Evolutionary conservation across 257 asterid genomes (phyloP).

Genomic region (Eustoma russellianum): DNA sequence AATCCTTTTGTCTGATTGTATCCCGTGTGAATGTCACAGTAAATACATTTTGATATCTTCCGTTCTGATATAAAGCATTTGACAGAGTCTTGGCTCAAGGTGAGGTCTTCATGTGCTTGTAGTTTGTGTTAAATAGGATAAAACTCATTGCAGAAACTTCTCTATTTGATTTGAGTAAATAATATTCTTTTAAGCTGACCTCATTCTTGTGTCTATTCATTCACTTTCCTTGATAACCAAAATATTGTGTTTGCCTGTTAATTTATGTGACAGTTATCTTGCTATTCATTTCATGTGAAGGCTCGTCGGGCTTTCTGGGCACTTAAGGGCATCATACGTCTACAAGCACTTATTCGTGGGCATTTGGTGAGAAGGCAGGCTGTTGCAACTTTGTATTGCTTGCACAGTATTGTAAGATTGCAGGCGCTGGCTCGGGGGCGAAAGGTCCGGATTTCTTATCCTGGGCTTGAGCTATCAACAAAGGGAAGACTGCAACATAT

Average conservation of each 20-base stretch:
- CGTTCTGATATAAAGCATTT: too few relatives aligned
- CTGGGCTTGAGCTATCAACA: constrained; percentile 17
- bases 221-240: constrained; percentile 1
- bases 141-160: neutral
- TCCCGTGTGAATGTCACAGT: too few relatives aligned
- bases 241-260: too few relatives aligned
- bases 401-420: constrained; percentile 31
- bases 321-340: constrained; percentile 17
- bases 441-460: constrained; percentile 19
- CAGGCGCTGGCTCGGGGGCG: constrained; percentile 35
- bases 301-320: constrained; percentile 24
- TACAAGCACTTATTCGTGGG: constrained; percentile 35
- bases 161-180: neutral
- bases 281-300: constrained; percentile 15
- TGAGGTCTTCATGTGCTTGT: too few relatives aligned
- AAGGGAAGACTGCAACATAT: neutral
- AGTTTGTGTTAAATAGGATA: too few relatives aligned
- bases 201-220: neutral
- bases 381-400: constrained; percentile 25
- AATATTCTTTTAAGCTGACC: neutral
- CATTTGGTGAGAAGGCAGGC: constrained; percentile 38
- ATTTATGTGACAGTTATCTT: neutral
- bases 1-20: too few relatives aligned
- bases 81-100: too few relatives aligned
- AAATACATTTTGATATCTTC: too few relatives aligned